Conservation (phyloP, 2,329 filamentous ascomycete species). For the Stromatinia cepivora region DNA sequence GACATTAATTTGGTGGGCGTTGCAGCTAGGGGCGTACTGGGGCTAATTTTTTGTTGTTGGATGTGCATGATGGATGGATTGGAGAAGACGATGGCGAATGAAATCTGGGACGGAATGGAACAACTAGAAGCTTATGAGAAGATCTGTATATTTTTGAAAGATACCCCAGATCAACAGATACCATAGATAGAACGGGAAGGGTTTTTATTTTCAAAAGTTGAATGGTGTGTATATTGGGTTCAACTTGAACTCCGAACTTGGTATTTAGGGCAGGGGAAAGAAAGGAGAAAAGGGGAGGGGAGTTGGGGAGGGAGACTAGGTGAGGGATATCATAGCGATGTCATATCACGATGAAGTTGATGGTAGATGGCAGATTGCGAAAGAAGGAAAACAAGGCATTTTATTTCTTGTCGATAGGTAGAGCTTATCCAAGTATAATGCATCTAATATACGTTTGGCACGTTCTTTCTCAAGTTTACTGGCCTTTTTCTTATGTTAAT, state of each 20-base stretch:
- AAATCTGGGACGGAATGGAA: background rate
- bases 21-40: background rate
- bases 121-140: background rate
- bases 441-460: too few species aligned
- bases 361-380: background rate
- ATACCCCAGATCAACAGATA: conserved; percentile 1
- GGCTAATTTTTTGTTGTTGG: background rate
- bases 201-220: background rate
- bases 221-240: background rate
- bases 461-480: too few species aligned
- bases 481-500: too few species aligned
- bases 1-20: background rate
- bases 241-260: background rate
- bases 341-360: background rate
- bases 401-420: too few species aligned
- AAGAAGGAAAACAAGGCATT: background rate
- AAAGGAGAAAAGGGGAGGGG: too few species aligned
- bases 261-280: too few species aligned
- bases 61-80: background rate
- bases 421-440: too few species aligned
- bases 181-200: background rate
- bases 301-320: background rate
- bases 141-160: background rate
- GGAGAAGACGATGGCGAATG: background rate
- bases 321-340: background rate